Evolutionary conservation across 768 basidiomycete genomes (phyloP), one percentile per base, ranked within the genome.

Genomic region (Thelephora aurantiotincta): DNA sequence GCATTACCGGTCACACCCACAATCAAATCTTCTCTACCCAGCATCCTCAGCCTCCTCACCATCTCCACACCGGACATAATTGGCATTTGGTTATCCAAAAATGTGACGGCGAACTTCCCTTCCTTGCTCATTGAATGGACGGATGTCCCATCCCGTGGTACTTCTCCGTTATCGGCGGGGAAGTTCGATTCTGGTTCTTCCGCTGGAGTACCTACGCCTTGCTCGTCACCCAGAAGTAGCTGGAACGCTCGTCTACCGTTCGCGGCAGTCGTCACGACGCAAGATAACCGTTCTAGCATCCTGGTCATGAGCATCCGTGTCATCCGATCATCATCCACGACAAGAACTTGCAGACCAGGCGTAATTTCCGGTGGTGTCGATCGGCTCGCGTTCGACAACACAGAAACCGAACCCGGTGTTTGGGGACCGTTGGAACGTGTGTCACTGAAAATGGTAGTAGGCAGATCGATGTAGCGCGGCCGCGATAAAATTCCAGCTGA

Each of bases 271-370:
- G 75, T 68, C n/a, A 91, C 87, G 26, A 62, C 61, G 60, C 87
- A 90, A 1, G 89, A 87, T 1, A 91, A 67, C 33, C 87, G 71
- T n/a, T 74, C 73, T 37, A 92, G 67, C 61, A 88, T 75, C 19
- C 87, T 72, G 50, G 70, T 73, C 89, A 92, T 90, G 50, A 92
- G 65, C 45, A 73, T 78, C 45, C 89, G 74, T 45, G 90, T 91
- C 47, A 91, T 61, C 11, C 71, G 63, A 60, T 93, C 90, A 56
- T 92, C 86, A 54, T 90, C 88, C 0, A 90, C 88, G 2, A 90
- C 84, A 16, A 89, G 68, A 42, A 85, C 84, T 12, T 70, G 69
- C 54, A 88, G 58, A 6, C 70, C 73, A 5, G 68, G 61, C 46
- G 78, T 75, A 36, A 41, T 41, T 11, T 41, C 38, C 44, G 12